These are phyloP conservation scores for Nigrospora osmanthi DNA, from an alignment of 2,329 filamentous ascomycete species.

Conservation along the genomic window DNA sequence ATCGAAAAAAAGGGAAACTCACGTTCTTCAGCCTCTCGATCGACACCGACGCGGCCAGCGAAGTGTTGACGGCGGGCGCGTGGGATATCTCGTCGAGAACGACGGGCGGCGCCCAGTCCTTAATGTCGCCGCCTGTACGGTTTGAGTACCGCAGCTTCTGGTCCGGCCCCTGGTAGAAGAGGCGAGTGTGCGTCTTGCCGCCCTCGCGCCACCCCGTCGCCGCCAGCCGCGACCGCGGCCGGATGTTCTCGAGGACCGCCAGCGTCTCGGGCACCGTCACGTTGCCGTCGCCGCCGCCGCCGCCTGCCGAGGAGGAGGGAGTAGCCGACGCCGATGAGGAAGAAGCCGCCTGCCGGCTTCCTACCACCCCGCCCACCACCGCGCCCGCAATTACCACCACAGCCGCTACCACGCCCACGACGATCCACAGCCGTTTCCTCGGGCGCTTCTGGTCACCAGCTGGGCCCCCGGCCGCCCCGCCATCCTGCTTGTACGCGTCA, in stretches of 20 bases:
- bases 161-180: slow-evolving; percentile 5
- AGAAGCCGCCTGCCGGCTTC: background rate
- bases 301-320: background rate
- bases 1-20: too few relatives aligned
- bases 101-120: background rate
- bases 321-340: background rate
- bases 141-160: slow-evolving; percentile 1
- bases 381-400: background rate
- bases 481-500: too few relatives aligned
- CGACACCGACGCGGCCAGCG: slow-evolving; percentile 1
- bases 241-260: background rate
- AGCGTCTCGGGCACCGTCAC: background rate
- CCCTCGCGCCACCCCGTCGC: slow-evolving; percentile 4
- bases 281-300: background rate
- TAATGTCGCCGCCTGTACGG: background rate
- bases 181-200: background rate
- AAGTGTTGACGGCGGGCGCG: background rate
- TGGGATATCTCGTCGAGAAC: background rate
- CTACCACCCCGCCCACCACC: slow-evolving; percentile 4
- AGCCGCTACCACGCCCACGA: background rate
- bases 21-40: background rate
- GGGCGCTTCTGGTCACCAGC: too few relatives aligned
- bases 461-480: too few relatives aligned
- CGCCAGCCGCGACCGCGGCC: background rate
- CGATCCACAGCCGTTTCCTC: background rate